Conservation (phyloP, 2,329 filamentous ascomycete genomes). For the Claviceps sp. region DNA sequence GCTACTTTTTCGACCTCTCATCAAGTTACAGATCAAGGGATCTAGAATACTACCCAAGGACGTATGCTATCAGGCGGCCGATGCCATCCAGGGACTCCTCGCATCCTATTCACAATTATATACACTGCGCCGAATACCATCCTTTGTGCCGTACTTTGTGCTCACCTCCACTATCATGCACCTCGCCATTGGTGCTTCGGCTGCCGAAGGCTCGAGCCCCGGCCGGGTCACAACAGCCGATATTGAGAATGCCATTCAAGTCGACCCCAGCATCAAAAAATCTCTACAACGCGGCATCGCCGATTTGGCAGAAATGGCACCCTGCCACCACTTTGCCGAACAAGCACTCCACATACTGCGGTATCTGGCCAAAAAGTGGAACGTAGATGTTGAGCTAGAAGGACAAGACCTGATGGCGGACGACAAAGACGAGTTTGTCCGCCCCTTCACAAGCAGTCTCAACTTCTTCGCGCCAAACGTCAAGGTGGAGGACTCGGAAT, state of each 20-base stretch:
- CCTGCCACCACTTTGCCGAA: conserved; percentile 46
- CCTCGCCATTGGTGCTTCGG: conserved; percentile 35
- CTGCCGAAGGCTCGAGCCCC: conserved; percentile 7
- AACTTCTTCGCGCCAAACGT: conserved; percentile 45
- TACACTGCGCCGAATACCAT: conserved; percentile 43
- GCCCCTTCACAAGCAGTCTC: conserved; percentile 36
- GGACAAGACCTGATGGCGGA: conserved; percentile 16
- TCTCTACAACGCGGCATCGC: conserved; percentile 40
- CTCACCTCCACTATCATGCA: conserved; percentile 48
- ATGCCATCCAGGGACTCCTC: conserved; percentile 43
- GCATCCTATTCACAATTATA: conserved; percentile 46
- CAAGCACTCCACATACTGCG: conserved; percentile 47
- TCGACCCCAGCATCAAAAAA: conserved; percentile 27
- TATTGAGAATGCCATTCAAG: conserved; percentile 20
- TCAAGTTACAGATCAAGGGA: conserved; percentile 49
- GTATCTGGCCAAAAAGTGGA: conserved; percentile 45
- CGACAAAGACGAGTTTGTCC: conserved; percentile 29
- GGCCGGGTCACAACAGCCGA: conserved; percentile 8
- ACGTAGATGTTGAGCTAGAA: conserved; percentile 36
- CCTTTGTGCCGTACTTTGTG: conserved; percentile 50
- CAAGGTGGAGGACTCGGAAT: conserved; percentile 32
- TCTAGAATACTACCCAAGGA: conserved; percentile 51
- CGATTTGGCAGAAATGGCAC: conserved; percentile 47
- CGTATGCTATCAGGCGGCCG: conserved; percentile 49
- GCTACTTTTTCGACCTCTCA: conserved; percentile 60